Base-by-base conservation (phyloP, 768 basidiomycete genomes). In the Kwoniella shandongensis region DNA sequence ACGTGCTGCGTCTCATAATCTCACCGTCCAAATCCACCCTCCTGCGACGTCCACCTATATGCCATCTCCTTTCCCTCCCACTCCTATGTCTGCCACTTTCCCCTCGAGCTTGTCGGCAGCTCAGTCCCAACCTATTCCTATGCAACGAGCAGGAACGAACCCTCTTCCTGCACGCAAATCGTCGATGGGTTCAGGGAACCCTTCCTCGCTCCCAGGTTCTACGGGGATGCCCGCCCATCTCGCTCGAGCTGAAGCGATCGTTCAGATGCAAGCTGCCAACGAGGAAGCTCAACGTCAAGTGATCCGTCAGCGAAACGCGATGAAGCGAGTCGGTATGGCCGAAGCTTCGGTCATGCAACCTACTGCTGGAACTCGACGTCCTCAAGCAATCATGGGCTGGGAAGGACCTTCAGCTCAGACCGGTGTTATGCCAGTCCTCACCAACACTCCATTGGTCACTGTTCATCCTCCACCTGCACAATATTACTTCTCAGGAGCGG, bases 261-360 rank as follows among this genome's bases (percentile, higher is more conserved):
- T 65, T 15, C 65, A 65, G 44, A 56, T 59, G 64, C 62, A 68
- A 38, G 65, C 66, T 36, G 58, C 61, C 3, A 62, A 60, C 23
- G 62, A 69, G 23, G 57, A 69, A 42, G 51, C 54, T 40, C 32
- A 67, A 46, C 45, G 65, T 11, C 62, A 69, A 23, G 50, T 58
- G 17, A 22, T 57, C 10, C 41, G 61, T 11, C 61, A 59, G 2
- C 52, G 64, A 50, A 59, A 62, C 4, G 59, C 61, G 22, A 27
- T 47, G 1, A 48, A 63, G n/a, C 46, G 60, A 47, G 63, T 69
- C 11, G 63, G 63, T n/a, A 66, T 65, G 62, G 67, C 63, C 15
- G 54, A 69, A 38, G 62, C 67, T 17, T 59, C 64, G 18, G 70
- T 65, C 23, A 65, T 69, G 65, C 67, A 72, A 32, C 54, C 55